phyloP scores from a whole-genome alignment of 1,139 yeast genomes.

The Suhomyces bolitotheri region DNA sequence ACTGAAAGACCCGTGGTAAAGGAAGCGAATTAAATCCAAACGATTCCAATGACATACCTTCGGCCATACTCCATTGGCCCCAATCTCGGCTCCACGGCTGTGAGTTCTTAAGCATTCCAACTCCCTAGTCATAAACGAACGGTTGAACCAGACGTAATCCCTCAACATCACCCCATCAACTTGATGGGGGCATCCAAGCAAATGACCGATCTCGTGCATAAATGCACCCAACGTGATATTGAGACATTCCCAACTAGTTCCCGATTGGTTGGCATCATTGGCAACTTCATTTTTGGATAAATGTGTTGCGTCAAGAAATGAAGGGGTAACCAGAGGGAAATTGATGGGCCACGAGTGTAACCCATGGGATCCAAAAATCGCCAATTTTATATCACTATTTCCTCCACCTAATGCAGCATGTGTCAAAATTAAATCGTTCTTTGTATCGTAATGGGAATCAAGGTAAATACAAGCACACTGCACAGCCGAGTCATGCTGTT shows the following conservation, averaged over 20 bases:
- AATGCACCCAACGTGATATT: conserved; percentile 90
- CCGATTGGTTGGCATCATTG: conserved; percentile 81
- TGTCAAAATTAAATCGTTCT: conserved; percentile 60
- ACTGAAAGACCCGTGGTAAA: conserved; percentile 78
- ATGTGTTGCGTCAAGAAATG: conserved; percentile 70
- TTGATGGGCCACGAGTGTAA: conserved; percentile 85
- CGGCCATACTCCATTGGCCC: conserved; percentile 57
- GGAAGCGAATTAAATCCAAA: conserved; percentile 72
- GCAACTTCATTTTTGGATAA: conserved; percentile 73
- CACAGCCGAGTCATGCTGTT: conserved; percentile 41
- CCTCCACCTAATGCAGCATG: conserved; percentile 98
- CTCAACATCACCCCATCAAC: conserved; percentile 87
- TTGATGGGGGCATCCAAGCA: conserved; percentile 90
- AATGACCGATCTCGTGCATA: conserved; percentile 93
- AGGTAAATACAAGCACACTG: conserved; percentile 84
- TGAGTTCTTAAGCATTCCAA: conserved; percentile 49
- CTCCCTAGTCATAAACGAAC: conserved; percentile 81
- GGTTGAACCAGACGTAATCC: conserved; percentile 76
- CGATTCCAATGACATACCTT: conserved; percentile 77
- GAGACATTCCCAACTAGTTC: conserved; percentile 87
- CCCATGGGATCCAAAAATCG: conserved; percentile 94
- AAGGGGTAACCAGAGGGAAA: conserved; percentile 66
- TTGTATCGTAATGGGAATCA: conserved; percentile 81
- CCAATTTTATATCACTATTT: conserved; percentile 63
- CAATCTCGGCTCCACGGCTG: conserved; percentile 44